Base-by-base conservation (phyloP, 75 land plant genomes). In the Gnetum montanum region DNA sequence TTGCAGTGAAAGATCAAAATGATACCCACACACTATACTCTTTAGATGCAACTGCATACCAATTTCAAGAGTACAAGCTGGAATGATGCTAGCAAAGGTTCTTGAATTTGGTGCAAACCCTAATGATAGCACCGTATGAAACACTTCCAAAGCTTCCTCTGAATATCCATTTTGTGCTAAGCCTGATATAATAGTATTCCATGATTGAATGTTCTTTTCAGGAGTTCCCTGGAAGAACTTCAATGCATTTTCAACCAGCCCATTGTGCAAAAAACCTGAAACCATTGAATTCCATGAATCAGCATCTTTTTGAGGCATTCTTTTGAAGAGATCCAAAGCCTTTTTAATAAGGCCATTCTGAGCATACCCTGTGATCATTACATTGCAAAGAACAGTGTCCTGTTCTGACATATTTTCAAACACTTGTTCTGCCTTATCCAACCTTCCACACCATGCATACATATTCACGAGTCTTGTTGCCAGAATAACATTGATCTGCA, bases 121-220 rank as follows among this genome's bases (percentile, higher is more conserved):
- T 29, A 28, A 34, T 28, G 16, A 6, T 43, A 26, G 70, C 72
- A 70, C 67, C 7, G 43, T 35, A 18, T 40, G n/a, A 38, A 70
- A 68, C 8, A 54, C 28, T 10, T 36, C 4, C 13, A 70, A 13
- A n/a, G 71, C 72, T 13, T 66, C 31, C 10, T 61, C 58, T 31
- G 11, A 4, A 10, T 18, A 26, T 29, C 70, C 70, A 41, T 26
- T 38, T 41, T 62, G 54, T 23, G 46, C 58, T 43, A 52, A 68
- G 37, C 69, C 70, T 45, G 58, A 34, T 50, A 68, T 63, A n/a
- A 68, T 19, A 43, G 70, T 56, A 43, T 31, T 68, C 44, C 58
- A 68, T 6, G 70, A 65, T 22, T 63, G 46, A 8, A 68, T 58
- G 27, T 68, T 47, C 13, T 50, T 67, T 10, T 34, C 13, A 27